Percentiles rank a stretch among this genome's conserved stretches.
Evolutionary conservation across 2,329 filamentous ascomycete species (phyloP).

Genomic region (Talaromyces atroroseus): DNA sequence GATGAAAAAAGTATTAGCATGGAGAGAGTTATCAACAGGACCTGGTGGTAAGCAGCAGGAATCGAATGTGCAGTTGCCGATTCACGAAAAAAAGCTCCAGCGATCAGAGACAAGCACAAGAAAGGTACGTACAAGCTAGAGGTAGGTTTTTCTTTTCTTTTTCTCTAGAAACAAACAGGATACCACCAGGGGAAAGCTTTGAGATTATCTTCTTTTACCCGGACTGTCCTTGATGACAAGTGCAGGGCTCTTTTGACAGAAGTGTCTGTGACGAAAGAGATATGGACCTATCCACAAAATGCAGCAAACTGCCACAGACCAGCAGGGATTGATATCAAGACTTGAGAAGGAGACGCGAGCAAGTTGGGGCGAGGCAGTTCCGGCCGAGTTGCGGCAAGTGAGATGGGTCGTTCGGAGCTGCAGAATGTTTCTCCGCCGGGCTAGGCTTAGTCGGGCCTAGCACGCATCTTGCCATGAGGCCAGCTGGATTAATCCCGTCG

Average conservation of each 20-base stretch:
- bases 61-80: not conserved
- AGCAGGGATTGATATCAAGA: constrained; percentile 16
- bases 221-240: constrained; percentile 23
- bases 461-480: constrained; percentile 11
- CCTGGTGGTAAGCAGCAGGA: constrained; percentile 8
- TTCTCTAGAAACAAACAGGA: constrained; percentile 9
- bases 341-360: not conserved
- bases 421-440: constrained; percentile 19
- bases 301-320: constrained; percentile 22
- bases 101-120: constrained; percentile 21
- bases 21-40: constrained; percentile 9
- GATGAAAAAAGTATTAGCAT: constrained; percentile 34
- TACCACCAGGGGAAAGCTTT: constrained; percentile 9
- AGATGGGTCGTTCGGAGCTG: constrained; percentile 16
- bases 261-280: constrained; percentile 5
- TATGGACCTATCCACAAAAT: constrained; percentile 20
- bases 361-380: not conserved
- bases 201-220: constrained; percentile 17
- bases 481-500: constrained; percentile 14
- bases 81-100: not conserved
- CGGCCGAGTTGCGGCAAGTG: not conserved
- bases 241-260: constrained; percentile 19
- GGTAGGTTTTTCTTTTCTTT: constrained; percentile 7
- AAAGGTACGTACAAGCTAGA: constrained; percentile 38
- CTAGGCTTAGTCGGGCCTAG: not conserved